Evolutionary conservation across 768 basidiomycete genomes (phyloP).

Genomic region (Rubroboletus pulcherrimus): DNA sequence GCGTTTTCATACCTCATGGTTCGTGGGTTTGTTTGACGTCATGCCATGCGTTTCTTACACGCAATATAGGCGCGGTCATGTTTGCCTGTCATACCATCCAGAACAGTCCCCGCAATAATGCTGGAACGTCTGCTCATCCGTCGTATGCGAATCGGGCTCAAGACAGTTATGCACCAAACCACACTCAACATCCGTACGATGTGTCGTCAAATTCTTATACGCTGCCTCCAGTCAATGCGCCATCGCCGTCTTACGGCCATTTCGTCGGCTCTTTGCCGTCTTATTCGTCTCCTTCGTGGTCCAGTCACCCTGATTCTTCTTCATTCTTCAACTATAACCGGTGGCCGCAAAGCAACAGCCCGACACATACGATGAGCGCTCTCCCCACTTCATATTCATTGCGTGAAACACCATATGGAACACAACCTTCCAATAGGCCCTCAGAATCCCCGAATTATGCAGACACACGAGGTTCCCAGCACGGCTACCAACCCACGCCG

Average conservation of each 20-base stretch:
- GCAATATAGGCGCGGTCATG: constrained; percentile 33
- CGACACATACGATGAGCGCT: constrained; percentile 25
- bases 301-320: constrained; percentile 27
- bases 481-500: constrained; percentile 36
- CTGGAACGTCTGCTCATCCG: constrained; percentile 18
- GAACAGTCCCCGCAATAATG: constrained; percentile 19
- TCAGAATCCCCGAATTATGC: constrained; percentile 32
- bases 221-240: constrained; percentile 29
- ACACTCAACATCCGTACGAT: constrained; percentile 28
- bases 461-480: constrained; percentile 30
- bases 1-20: constrained; percentile 91
- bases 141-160: constrained; percentile 26
- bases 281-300: constrained; percentile 29
- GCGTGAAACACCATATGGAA: constrained; percentile 28
- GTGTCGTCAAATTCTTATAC: constrained; percentile 28
- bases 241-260: constrained; percentile 27
- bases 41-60: constrained; percentile 29
- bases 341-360: constrained; percentile 27
- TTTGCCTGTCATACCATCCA: constrained; percentile 39
- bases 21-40: constrained; percentile 37
- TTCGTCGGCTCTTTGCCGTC: constrained; percentile 23
- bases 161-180: constrained; percentile 24
- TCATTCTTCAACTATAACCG: constrained; percentile 30
- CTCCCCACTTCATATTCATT: constrained; percentile 26
- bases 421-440: constrained; percentile 37